phyloP scores from a whole-genome alignment of 805 yeast genomes.

The Kuraishia capsulata region DNA sequence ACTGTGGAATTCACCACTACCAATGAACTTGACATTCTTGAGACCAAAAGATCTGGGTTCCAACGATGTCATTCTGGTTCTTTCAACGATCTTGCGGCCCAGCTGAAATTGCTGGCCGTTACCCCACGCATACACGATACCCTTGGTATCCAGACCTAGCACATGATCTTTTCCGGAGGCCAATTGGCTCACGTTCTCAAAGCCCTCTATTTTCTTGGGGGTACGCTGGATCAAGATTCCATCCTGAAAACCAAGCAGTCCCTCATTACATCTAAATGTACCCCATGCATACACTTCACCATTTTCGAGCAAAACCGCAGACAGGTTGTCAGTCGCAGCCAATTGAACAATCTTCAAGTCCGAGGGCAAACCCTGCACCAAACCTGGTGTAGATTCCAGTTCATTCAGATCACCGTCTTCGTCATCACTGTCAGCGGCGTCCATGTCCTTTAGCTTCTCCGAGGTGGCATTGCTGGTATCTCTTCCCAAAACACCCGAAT shows the following conservation, averaged over 20 bases:
- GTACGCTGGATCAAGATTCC: slow-evolving; percentile 51
- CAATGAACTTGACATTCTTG: slow-evolving; percentile 67
- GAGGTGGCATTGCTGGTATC: slow-evolving; percentile 55
- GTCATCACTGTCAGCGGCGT: slow-evolving; percentile 46
- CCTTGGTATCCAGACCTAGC: slow-evolving; percentile 72
- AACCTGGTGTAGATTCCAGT: slow-evolving; percentile 80
- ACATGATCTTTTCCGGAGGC: slow-evolving; percentile 94
- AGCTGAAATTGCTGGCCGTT: slow-evolving; percentile 89
- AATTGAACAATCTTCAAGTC: slow-evolving; percentile 60
- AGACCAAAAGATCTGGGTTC: slow-evolving; percentile 83
- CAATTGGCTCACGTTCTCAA: slow-evolving; percentile 66
- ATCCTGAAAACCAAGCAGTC: slow-evolving; percentile 74
- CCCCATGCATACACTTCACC: slow-evolving; percentile 99
- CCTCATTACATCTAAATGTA: slow-evolving; percentile 89
- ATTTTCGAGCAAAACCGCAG: slow-evolving; percentile 66
- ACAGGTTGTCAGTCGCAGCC: slow-evolving; percentile 87
- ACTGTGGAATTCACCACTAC: slow-evolving; percentile 93
- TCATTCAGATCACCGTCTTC: slow-evolving; percentile 84
- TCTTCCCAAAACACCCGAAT: slow-evolving; percentile 85
- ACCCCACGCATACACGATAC: slow-evolving; percentile 95
- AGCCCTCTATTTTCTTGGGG: slow-evolving; percentile 55
- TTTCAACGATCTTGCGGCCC: slow-evolving; percentile 78
- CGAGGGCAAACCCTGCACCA: slow-evolving; percentile 58
- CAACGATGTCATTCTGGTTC: slow-evolving; percentile 61
- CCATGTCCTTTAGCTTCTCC: slow-evolving; percentile 62